Percentiles rank a stretch among this genome's conserved stretches.
Evolutionary conservation across 2,329 filamentous ascomycete species (phyloP).

Genomic region (Dryadomyces quercus-mongolicae): DNA sequence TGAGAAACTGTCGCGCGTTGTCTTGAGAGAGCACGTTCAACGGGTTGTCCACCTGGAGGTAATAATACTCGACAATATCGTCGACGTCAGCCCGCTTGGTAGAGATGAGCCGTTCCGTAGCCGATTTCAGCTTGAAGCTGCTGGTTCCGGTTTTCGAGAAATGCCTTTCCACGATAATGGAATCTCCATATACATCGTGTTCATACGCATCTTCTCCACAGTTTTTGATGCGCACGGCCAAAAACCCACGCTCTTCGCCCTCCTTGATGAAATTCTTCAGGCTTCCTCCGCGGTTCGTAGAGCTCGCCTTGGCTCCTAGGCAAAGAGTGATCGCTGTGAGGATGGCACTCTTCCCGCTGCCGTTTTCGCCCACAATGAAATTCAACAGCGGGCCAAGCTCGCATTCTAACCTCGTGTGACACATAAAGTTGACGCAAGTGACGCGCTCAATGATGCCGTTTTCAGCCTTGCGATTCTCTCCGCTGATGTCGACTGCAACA

Average conservation of each 20-base stretch:
- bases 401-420: slow-evolving; percentile 70
- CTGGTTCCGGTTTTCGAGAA: slow-evolving; percentile 66
- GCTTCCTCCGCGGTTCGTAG: slow-evolving; percentile 83
- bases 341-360: slow-evolving; percentile 93
- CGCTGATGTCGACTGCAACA: slow-evolving; percentile 18
- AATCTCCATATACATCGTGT: slow-evolving; percentile 67
- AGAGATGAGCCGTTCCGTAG: slow-evolving; percentile 57
- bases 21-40: slow-evolving; percentile 94
- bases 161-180: slow-evolving; percentile 81
- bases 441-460: slow-evolving; percentile 83
- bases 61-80: slow-evolving; percentile 86
- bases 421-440: slow-evolving; percentile 92
- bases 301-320: slow-evolving; percentile 84
- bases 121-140: slow-evolving; percentile 78
- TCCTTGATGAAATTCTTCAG: slow-evolving; percentile 85
- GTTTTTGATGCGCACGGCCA: slow-evolving; percentile 86
- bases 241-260: slow-evolving; percentile 61
- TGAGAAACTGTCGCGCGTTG: slow-evolving; percentile 85
- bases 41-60: slow-evolving; percentile 89
- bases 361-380: slow-evolving; percentile 95
- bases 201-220: slow-evolving; percentile 75
- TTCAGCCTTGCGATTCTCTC: slow-evolving; percentile 64
- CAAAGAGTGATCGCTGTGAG: slow-evolving; percentile 88
- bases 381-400: slow-evolving; percentile 90
- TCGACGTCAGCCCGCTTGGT: slow-evolving; percentile 80